Conservation (phyloP, 805 yeast species). For the Dipodascus albidus region DNA sequence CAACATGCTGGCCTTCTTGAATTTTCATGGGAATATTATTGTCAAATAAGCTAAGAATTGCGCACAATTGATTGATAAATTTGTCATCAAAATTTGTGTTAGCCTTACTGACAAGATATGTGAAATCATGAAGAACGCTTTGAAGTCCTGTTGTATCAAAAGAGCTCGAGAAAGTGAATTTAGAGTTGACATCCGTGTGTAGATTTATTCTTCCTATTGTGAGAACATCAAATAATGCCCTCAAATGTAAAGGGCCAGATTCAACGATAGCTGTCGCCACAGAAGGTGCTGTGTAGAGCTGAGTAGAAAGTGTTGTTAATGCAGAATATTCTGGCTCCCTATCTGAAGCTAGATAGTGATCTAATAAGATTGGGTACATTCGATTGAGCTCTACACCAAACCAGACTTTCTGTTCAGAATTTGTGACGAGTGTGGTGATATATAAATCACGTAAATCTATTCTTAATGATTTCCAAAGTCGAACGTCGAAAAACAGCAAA, state of each 20-base stretch:
- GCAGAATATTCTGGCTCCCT: constrained; percentile 81
- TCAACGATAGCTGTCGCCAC: constrained; percentile 49
- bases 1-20: constrained; percentile 73
- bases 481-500: constrained; percentile 51
- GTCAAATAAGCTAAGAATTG: constrained; percentile 57
- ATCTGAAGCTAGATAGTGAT: constrained; percentile 59
- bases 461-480: constrained; percentile 61
- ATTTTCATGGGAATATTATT: constrained; percentile 66
- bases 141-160: constrained; percentile 60
- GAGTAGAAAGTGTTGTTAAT: constrained; percentile 65
- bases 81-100: neutral
- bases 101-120: constrained; percentile 62
- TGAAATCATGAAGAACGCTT: constrained; percentile 67
- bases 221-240: neutral
- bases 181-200: constrained; percentile 10
- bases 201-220: neutral
- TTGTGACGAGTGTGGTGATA: constrained; percentile 52
- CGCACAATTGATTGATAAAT: constrained; percentile 42
- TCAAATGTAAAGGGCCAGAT: neutral
- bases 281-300: constrained; percentile 82
- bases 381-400: constrained; percentile 74
- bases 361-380: constrained; percentile 63
- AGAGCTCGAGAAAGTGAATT: neutral
- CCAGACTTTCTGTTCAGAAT: constrained; percentile 40
- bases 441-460: constrained; percentile 49